Evolutionary conservation across 2,329 filamentous ascomycete species (phyloP).

Genomic region (Gaeumannomyces tritici): DNA sequence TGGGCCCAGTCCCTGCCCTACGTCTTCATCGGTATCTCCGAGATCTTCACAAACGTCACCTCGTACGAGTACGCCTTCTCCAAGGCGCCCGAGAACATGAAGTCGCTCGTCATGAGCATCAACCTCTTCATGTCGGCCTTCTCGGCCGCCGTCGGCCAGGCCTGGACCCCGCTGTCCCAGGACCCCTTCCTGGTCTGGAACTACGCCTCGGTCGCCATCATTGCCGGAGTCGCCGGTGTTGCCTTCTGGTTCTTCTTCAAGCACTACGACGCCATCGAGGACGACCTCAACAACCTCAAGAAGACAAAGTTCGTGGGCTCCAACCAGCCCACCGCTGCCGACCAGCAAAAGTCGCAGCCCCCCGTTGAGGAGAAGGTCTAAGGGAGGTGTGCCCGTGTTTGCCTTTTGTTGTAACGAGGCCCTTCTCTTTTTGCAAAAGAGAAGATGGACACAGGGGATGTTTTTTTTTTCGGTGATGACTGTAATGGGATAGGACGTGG

Average conservation of each 20-base stretch:
- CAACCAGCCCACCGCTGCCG: conserved; percentile 3
- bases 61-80: conserved; percentile 67
- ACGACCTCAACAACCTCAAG: conserved; percentile 47
- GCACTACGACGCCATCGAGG: conserved; percentile 50
- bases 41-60: conserved; percentile 40
- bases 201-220: conserved; percentile 56
- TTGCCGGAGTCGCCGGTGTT: conserved; percentile 51
- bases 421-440: not conserved
- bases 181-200: conserved; percentile 68
- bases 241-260: conserved; percentile 61
- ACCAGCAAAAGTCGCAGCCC: conserved; percentile 13
- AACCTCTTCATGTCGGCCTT: conserved; percentile 61
- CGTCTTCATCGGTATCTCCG: conserved; percentile 36
- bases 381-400: not conserved
- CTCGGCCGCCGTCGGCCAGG: conserved; percentile 58
- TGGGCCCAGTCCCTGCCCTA: conserved; percentile 46
- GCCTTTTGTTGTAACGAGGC: not conserved
- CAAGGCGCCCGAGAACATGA: conserved; percentile 70
- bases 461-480: not conserved
- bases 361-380: conserved; percentile 4
- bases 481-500: not conserved
- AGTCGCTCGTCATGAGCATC: conserved; percentile 59
- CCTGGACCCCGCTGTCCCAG: conserved; percentile 24
- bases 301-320: conserved; percentile 4
- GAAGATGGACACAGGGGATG: not conserved